Conservation (phyloP, 2,329 filamentous ascomycete genomes). For the Chalaropsis thielavioides region DNA sequence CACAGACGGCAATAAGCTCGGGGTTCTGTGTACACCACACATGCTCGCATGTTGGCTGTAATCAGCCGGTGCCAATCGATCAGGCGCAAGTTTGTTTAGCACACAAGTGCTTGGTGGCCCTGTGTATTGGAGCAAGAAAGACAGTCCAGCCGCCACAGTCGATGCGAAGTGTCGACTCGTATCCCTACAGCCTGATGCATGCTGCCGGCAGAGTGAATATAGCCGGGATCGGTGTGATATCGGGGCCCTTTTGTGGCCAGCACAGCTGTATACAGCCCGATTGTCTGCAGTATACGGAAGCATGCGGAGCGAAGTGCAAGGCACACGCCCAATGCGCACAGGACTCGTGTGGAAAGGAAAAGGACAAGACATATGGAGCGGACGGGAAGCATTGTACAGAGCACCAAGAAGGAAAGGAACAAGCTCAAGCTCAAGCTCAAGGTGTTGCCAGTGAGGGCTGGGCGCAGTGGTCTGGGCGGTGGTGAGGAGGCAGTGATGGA, state of each 20-base stretch:
- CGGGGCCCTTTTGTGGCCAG: background rate
- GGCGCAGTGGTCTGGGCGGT: conserved; percentile 7
- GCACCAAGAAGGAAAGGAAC: background rate
- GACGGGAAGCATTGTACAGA: background rate
- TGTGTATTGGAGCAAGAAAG: conserved; percentile 2
- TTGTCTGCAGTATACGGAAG: conserved; percentile 1
- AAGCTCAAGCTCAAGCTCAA: background rate
- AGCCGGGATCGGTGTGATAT: background rate
- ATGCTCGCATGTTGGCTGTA: conserved; percentile 7
- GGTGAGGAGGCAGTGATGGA: background rate
- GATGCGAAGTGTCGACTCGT: background rate
- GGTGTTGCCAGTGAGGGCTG: background rate
- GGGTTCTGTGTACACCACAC: conserved; percentile 6
- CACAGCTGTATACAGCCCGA: conserved; percentile 1
- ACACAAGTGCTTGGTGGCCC: conserved; percentile 14
- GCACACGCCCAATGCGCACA: background rate
- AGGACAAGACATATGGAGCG: background rate
- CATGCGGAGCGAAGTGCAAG: background rate
- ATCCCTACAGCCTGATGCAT: background rate
- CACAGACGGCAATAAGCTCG: background rate
- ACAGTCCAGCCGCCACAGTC: background rate
- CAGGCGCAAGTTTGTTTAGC: conserved; percentile 5
- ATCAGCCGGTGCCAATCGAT: background rate
- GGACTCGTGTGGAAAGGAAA: background rate
- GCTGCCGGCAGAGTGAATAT: background rate